Base-by-base conservation (phyloP, 768 basidiomycete genomes). In the Pulveroboletus sp. region DNA sequence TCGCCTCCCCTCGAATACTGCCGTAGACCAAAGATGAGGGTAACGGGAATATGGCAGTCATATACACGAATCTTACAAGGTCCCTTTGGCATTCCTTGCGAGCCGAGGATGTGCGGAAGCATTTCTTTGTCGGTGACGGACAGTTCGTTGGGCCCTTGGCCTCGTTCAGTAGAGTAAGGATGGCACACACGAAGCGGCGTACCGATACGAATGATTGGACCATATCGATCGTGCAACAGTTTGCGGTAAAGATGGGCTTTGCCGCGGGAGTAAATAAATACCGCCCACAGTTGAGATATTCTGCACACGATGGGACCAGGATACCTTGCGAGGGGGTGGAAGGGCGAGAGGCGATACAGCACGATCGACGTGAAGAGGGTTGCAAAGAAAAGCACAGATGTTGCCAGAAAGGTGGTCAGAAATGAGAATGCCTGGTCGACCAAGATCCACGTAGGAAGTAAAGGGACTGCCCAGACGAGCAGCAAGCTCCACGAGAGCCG, bases 101-200 rank as follows among this genome's bases (percentile, higher is more conserved):
- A 60, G 38, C 57, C 71, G 46, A 53, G 60, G 46, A 49, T 65
- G 53, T 38, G 59, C 46, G 42, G 67, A 45, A 54, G 43, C 49
- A 47, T 55, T 37, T 51, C 56, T 47, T 49, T 63, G 26, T 63
- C 59, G 7, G 48, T 54, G 18, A 73, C 49, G 28, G 71, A 71
- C 7, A 72, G 48, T 47, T 72, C 71, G 31, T 72, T 71, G 31
- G 72, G 72, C 11, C 72, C 71, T 73, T 48, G 40, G 46, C 28
- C 18, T 35, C 27, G 21, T 43, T 63, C 43, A 60, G 38, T 15
- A 40, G 32, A 18, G 10, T 35, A 13, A 49, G 18, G 27, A 21
- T 27, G 43, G 57, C 21, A 31, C n/a, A 3, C 13, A 28, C 14
- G n/a, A 13, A 30, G 32, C 39, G 38, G 17, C 55, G 3, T 48